Evolutionary conservation across 1,284 basidiomycete genomes (phyloP).

Genomic region (Sparassis latifolia): DNA sequence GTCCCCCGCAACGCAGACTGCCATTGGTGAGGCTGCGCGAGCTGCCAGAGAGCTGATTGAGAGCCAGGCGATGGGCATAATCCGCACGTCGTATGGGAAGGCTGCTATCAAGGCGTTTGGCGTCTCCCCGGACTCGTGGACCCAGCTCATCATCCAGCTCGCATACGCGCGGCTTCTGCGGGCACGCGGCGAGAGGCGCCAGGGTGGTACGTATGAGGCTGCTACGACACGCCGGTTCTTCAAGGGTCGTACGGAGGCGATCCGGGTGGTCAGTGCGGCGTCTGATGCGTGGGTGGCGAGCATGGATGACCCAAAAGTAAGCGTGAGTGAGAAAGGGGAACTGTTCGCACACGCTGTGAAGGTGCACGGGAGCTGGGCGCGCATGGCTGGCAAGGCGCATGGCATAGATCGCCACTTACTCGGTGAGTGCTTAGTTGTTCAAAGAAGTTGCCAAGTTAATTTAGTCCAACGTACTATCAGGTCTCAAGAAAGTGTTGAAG

Average conservation of each 20-base stretch:
- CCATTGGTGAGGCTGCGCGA: constrained; percentile 51
- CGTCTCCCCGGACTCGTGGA: constrained; percentile 88
- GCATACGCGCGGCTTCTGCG: constrained; percentile 70
- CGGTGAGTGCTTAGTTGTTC: constrained; percentile 36
- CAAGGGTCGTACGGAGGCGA: constrained; percentile 86
- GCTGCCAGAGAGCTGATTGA: constrained; percentile 58
- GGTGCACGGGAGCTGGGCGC: constrained; percentile 68
- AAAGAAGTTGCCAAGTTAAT: not conserved
- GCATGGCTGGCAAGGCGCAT: constrained; percentile 62
- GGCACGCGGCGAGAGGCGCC: constrained; percentile 29
- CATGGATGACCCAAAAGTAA: constrained; percentile 52
- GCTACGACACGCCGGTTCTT: constrained; percentile 80
- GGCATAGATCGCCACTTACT: constrained; percentile 84
- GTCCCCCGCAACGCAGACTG: constrained; percentile 35
- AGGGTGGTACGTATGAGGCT: constrained; percentile 80
- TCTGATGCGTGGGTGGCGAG: constrained; percentile 67
- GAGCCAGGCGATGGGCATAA: constrained; percentile 61
- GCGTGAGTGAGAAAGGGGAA: constrained; percentile 40
- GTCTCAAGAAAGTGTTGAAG: constrained; percentile 59
- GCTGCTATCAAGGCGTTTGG: constrained; percentile 81
- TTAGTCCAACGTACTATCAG: constrained; percentile 28
- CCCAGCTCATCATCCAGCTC: constrained; percentile 84
- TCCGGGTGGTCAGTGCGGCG: constrained; percentile 72
- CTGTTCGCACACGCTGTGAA: constrained; percentile 64
- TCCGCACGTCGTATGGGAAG: constrained; percentile 79